Base-by-base conservation (phyloP, 768 basidiomycete species). In the Hydnomerulius pinastri region DNA sequence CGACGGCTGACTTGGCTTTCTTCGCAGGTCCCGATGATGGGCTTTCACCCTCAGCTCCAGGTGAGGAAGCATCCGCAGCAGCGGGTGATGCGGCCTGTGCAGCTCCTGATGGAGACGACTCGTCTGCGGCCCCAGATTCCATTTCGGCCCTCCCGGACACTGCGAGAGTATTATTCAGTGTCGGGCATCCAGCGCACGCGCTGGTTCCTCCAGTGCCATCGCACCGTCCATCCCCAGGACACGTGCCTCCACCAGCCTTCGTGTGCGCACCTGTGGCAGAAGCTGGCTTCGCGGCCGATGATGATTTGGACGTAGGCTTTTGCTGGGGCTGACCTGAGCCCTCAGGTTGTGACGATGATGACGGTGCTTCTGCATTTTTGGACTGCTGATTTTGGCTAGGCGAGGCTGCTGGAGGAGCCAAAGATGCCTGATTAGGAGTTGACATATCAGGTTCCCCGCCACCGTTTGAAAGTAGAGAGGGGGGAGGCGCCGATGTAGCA, bases 141-240 rank as follows among this genome's bases (percentile, higher is more conserved):
- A 71, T 64, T 47, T 73, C 79, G 47, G 64, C 51, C 46, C 74
- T 69, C 50, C 74, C 68, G 47, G 73, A 70, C 39, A 76, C 72
- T 53, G 75, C 69, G 52, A 83, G 73, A 45, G 79, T 80, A 65
- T 99, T 99, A 77, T 98, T 99, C 73, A 85, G 93, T 27, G 96
- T 95, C 11, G 97, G 97, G 69, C 97, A 99, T 38, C 97, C 97
- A 56, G 87, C 82, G 70, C 97, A 99, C 55, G 91, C 87, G 52
- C 83, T 83, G 57, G 92, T 85, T 46, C 97, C 97, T 61, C 97
- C 97, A 11, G 92, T 95, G 57, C 97, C 97, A 72, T 99, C 92
- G 73, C 97, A 99, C 59, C 91, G 82, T 28, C 97, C 97, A 72
- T 98, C 97, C 50, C 97, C 97, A 4, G 97, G 97, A 71, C 97